A percentile compares a stretch with the other conserved stretches of the same genome.
Conservation (phyloP, 192 early-diverging fungal species). For the Coemansia biformis region DNA sequence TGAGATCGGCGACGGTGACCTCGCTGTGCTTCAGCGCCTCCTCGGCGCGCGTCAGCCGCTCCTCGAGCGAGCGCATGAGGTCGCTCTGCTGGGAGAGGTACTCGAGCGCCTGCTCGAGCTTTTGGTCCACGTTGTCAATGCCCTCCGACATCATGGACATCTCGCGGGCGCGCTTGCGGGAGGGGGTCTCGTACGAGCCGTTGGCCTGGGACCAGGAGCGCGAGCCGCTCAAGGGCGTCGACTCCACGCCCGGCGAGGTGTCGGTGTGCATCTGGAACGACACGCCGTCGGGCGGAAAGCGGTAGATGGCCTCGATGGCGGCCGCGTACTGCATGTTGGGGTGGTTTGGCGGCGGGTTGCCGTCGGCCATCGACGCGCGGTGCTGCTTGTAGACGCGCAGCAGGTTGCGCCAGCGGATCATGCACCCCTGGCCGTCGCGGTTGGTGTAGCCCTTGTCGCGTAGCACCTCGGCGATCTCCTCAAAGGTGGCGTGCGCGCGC, state of each 20-base stretch:
- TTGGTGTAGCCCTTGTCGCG: slow-evolving; percentile 37
- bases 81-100: slow-evolving; percentile 47
- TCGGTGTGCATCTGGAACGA: slow-evolving; percentile 28
- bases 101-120: slow-evolving; percentile 44
- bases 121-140: slow-evolving; percentile 43
- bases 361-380: slow-evolving; percentile 58
- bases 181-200: slow-evolving; percentile 46
- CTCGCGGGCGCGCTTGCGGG: slow-evolving; percentile 48
- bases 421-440: slow-evolving; percentile 51
- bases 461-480: slow-evolving; percentile 43
- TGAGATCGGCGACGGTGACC: slow-evolving; percentile 33
- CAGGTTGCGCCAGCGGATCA: slow-evolving; percentile 58
- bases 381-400: slow-evolving; percentile 78
- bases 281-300: slow-evolving; percentile 44
- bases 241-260: slow-evolving; percentile 30
- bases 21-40: slow-evolving; percentile 45
- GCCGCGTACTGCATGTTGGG: slow-evolving; percentile 40
- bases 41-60: slow-evolving; percentile 41
- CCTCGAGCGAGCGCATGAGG: slow-evolving; percentile 32
- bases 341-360: slow-evolving; percentile 31
- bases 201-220: slow-evolving; percentile 51
- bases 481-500: slow-evolving; percentile 44
- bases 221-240: slow-evolving; percentile 10
- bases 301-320: slow-evolving; percentile 49
- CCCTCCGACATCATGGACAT: slow-evolving; percentile 30